Conservation (phyloP, 805 yeast species). For the Barnettozyma botsteinii region DNA sequence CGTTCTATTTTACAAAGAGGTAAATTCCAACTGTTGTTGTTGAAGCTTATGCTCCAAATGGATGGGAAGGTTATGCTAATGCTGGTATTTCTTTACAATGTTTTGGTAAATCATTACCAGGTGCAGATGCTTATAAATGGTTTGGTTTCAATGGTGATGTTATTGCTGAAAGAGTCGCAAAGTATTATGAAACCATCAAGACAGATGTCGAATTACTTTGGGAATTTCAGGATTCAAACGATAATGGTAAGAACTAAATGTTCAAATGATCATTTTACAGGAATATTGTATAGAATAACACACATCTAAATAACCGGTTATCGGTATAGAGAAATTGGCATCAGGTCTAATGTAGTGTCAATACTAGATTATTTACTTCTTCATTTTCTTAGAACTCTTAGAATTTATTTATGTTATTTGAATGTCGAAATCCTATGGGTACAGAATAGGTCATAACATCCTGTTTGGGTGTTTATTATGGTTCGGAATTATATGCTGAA, state of each 20-base stretch:
- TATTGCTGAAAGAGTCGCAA: slow-evolving; percentile 27
- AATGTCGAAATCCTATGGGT: too few species aligned
- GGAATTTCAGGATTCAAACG: slow-evolving; percentile 29
- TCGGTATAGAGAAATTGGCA: too few species aligned
- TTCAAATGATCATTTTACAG: too few species aligned
- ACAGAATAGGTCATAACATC: too few species aligned
- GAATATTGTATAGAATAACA: too few species aligned
- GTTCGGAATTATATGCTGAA: too few species aligned
- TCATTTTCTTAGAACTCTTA: too few species aligned
- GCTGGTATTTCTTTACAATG: slow-evolving; percentile 31
- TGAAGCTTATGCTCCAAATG: slow-evolving; percentile 31
- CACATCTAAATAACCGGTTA: too few species aligned
- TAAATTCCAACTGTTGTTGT: slow-evolving; percentile 27
- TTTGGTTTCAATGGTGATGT: slow-evolving; percentile 27
- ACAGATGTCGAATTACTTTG: slow-evolving; percentile 18
- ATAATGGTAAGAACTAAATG: slow-evolving; percentile 6
- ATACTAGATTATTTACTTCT: too few species aligned
- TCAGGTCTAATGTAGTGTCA: too few species aligned
- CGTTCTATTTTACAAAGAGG: slow-evolving; percentile 24
- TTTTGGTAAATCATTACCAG: slow-evolving; percentile 33
- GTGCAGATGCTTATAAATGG: slow-evolving; percentile 27
- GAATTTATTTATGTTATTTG: too few species aligned
- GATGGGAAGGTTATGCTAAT: slow-evolving; percentile 33
- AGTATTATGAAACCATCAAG: slow-evolving; percentile 19
- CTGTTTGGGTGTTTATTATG: too few species aligned